phyloP scores from a whole-genome alignment of 2,329 filamentous ascomycete genomes.

The Tolypocladium guangdongense region DNA sequence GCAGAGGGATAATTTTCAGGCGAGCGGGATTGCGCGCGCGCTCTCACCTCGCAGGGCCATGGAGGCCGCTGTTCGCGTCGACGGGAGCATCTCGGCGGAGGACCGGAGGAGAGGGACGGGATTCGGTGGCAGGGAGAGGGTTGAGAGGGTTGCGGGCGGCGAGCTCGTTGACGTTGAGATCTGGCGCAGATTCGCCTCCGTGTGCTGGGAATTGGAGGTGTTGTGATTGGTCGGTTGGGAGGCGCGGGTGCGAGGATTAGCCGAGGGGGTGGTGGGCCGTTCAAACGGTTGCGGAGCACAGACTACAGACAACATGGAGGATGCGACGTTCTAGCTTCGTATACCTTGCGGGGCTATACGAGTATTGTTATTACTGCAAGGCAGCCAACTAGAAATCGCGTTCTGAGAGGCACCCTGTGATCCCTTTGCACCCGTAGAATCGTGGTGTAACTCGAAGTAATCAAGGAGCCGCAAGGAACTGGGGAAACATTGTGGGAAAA shows the following conservation, averaged over 20 bases:
- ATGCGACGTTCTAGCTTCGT: too few relatives aligned
- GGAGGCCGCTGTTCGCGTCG: constrained; percentile 39
- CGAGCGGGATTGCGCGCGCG: constrained; percentile 3
- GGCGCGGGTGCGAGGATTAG: constrained; percentile 2
- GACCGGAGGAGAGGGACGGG: neutral
- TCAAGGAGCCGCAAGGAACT: too few relatives aligned
- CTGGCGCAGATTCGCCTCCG: constrained; percentile 1
- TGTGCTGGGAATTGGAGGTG: neutral
- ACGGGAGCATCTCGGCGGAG: constrained; percentile 31
- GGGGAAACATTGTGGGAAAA: too few relatives aligned
- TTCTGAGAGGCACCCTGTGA: too few relatives aligned
- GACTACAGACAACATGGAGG: too few relatives aligned
- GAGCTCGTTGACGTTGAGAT: neutral
- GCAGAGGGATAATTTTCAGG: neutral
- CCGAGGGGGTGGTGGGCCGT: neutral
- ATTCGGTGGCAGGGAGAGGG: neutral
- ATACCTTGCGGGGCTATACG: too few relatives aligned
- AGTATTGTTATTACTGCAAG: too few relatives aligned
- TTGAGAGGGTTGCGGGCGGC: neutral
- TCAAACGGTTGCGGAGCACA: too few relatives aligned
- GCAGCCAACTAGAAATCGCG: too few relatives aligned
- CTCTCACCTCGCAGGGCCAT: constrained; percentile 39
- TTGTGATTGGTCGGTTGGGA: constrained; percentile 1
- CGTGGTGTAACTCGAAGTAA: too few relatives aligned
- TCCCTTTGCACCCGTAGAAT: too few relatives aligned